Base-by-base conservation (phyloP, 1,284 basidiomycete genomes). In the Cryptococcus maquisensis region DNA sequence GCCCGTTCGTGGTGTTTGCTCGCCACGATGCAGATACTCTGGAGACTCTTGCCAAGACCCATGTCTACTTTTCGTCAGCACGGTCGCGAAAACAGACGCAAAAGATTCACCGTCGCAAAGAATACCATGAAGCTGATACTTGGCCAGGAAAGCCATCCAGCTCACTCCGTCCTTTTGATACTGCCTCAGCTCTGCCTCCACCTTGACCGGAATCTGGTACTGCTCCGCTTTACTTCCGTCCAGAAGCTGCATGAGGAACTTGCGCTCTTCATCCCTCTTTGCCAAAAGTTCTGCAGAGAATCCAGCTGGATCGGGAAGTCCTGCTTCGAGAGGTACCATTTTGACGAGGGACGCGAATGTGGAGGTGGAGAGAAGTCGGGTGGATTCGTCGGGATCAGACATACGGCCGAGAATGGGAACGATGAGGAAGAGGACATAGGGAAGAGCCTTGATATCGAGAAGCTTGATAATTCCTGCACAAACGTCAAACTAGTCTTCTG, bases 81-180 rank as follows among this genome's bases (percentile, higher is more conserved):
- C 44, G 23, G 39, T 47, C 45, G 51, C 35, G 43, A 20, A 20
- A 37, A 21, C 40, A 20, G 42, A 21, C 12, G 40, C 24, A 24
- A 20, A 39, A 21, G 42, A 66, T 86, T 68, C 66, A 90, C 92
- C 95, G 72, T 99, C 96, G 73, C 96, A 99, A 28, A 99, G 84
- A 64, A 98, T 92, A 20, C 96, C 96, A 73, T 99, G 96, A 5
- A 99, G 78, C 72, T 98, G 96, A 69, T 95, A 98, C 74, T 95
- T 79, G 28, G 93, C 89, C 41, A 99, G 81, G 80, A 99, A 99
- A 0, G 96, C 96, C 45, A 99, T 81, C 96, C 96, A 99, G 74
- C 93, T 98, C 64, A 99, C 90, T 43, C 96, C 96, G 59, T 99
- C 96, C 73, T 91, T 89, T 75, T 99, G 96, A 71, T 99, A 99